Evolutionary conservation across 2,329 filamentous ascomycete genomes (phyloP).

Genomic region (Xylaria sp.): DNA sequence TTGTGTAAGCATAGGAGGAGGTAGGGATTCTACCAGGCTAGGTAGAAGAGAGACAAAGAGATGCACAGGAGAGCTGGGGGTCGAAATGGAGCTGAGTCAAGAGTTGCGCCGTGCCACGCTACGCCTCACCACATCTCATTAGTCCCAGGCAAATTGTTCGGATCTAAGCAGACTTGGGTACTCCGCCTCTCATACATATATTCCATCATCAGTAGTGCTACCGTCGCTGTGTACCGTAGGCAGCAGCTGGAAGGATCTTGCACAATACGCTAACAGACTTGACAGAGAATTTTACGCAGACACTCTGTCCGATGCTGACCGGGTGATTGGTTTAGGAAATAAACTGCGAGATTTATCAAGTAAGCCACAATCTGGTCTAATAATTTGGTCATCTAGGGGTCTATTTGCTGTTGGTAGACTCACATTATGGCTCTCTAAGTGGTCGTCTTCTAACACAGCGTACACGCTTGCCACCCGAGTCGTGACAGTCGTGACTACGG

Average conservation of each 20-base stretch:
- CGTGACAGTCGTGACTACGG: neutral
- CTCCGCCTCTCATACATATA: neutral
- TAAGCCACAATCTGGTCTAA: neutral
- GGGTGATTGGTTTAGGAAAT: neutral
- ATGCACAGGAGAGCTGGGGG: neutral
- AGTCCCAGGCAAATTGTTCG: neutral
- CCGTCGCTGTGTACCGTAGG: neutral
- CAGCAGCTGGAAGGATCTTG: neutral
- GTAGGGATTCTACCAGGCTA: neutral
- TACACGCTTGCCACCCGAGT: neutral
- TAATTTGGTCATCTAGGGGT: neutral
- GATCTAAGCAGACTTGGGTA: neutral
- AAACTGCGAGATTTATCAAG: neutral
- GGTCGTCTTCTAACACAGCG: neutral
- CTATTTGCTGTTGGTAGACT: neutral
- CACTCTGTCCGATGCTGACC: neutral
- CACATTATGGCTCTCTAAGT: neutral
- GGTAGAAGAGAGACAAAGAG: neutral
- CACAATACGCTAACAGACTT: neutral
- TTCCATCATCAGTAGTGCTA: too few species aligned
- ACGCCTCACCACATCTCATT: constrained; percentile 6
- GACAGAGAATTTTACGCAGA: neutral
- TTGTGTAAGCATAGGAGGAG: neutral
- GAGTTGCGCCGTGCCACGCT: neutral
- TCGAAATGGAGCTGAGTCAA: too few species aligned